These are phyloP conservation scores for Leishmania major DNA, from an alignment of 208 protist species.

Conservation along the genomic window DNA sequence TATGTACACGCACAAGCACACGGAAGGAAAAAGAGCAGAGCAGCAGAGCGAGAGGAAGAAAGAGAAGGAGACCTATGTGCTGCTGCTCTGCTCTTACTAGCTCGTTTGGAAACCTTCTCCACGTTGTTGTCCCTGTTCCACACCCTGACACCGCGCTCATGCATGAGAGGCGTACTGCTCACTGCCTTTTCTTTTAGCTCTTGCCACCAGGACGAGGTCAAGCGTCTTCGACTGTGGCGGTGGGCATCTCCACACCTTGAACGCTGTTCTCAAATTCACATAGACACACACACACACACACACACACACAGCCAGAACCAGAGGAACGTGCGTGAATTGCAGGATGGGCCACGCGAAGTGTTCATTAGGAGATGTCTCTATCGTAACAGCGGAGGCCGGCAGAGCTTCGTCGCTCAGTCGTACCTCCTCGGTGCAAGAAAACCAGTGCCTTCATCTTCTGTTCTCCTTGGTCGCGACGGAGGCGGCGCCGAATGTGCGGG, in stretches of 20 bases:
- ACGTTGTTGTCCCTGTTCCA: not conserved
- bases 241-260: not conserved
- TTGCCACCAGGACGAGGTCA: not conserved
- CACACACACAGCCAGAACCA: not conserved
- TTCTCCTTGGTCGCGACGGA: not conserved
- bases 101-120: not conserved
- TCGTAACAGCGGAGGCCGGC: not conserved
- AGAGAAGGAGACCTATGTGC: not conserved
- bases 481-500: not conserved
- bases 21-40: not conserved
- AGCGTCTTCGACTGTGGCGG: too few relatives aligned
- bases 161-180: not conserved
- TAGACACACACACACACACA: not conserved
- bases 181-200: not conserved
- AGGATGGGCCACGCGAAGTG: not conserved
- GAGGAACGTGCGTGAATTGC: not conserved
- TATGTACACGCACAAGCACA: not conserved
- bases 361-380: not conserved
- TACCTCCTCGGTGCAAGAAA: not conserved
- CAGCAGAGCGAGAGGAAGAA: not conserved
- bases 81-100: slow-evolving; percentile 6
- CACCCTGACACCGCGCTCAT: not conserved
- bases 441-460: slow-evolving; percentile 1
- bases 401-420: not conserved
- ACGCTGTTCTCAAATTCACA: not conserved